phyloP scores from a whole-genome alignment of 2,329 filamentous ascomycete genomes.

The Botrytis galanthina region DNA sequence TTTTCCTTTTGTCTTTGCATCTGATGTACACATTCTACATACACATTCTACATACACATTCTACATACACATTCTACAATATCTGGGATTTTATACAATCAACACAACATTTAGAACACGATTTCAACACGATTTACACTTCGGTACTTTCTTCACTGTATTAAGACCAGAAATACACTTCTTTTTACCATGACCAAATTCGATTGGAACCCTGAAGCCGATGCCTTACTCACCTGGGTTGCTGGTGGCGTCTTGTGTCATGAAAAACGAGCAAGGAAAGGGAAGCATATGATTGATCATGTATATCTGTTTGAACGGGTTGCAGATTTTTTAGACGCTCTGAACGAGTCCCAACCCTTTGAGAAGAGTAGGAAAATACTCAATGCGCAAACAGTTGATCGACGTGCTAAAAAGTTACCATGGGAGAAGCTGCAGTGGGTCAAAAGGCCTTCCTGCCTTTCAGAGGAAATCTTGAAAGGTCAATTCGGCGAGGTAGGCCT shows the following conservation, averaged over 20 bases:
- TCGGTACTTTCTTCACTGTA: not conserved
- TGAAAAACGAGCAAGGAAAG: no score
- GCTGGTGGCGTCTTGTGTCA: not conserved
- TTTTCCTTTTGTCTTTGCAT: not conserved
- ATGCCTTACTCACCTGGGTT: not conserved
- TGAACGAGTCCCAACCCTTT: not conserved
- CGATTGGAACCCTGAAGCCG: fast-evolving
- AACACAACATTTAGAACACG: fast-evolving
- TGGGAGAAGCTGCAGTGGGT: no score
- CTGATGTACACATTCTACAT: fast-evolving
- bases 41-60: not conserved
- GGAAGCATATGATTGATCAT: no score
- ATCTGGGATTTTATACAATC: not conserved
- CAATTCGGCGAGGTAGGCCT: not conserved
- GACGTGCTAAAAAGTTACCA: no score
- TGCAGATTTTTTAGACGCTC: not conserved
- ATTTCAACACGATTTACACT: not conserved
- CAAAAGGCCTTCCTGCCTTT: not conserved
- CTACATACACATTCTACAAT: not conserved
- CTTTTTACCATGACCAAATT: no score
- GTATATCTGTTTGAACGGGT: no score
- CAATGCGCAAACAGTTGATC: no score
- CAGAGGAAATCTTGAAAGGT: not conserved
- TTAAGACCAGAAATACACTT: not conserved
- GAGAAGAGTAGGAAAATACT: no score